A percentile compares a stretch with the other conserved stretches of the same genome.
Conservation (phyloP, 495 filamentous ascomycete genomes). For the Xylaria longipes region DNA sequence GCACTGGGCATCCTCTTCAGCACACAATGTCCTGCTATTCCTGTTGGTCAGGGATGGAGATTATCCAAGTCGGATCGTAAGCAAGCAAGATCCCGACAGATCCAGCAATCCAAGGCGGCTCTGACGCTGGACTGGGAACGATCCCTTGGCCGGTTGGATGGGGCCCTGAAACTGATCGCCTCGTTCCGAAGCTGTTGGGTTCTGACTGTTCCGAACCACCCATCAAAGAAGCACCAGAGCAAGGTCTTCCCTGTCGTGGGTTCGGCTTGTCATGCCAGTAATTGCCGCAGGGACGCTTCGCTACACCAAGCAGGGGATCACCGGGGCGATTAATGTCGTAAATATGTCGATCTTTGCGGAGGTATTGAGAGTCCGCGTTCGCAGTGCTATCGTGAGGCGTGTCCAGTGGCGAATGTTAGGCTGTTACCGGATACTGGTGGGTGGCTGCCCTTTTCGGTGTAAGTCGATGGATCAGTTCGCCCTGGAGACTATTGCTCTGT, state of each 20-base stretch:
- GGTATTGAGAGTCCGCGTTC: not conserved
- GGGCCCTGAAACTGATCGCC: conserved; percentile 28
- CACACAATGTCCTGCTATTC: not conserved
- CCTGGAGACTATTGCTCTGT: not conserved
- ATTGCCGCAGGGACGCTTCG: conserved; percentile 19
- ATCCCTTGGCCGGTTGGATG: conserved; percentile 14
- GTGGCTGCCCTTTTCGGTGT: conserved; percentile 22
- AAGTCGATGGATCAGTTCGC: conserved; percentile 17
- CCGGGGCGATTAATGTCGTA: conserved; percentile 3
- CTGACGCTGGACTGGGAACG: conserved; percentile 5
- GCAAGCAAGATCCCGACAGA: conserved; percentile 18
- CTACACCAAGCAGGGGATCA: conserved; percentile 10
- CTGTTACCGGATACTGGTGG: not conserved
- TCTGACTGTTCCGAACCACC: not conserved
- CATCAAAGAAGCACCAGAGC: conserved; percentile 6
- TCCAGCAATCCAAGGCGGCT: conserved; percentile 1
- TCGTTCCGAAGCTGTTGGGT: conserved; percentile 17
- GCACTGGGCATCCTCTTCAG: conserved; percentile 6
- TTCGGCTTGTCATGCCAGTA: conserved; percentile 21
- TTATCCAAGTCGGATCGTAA: conserved; percentile 19
- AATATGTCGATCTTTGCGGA: conserved; percentile 14
- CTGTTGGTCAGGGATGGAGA: conserved; percentile 18
- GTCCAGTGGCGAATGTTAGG: conserved; percentile 19
- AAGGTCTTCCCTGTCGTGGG: conserved; percentile 19
- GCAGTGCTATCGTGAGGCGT: conserved; percentile 17